phyloP scores from a whole-genome alignment of 306 rosid genomes.

The Coriaria nepalensis region DNA sequence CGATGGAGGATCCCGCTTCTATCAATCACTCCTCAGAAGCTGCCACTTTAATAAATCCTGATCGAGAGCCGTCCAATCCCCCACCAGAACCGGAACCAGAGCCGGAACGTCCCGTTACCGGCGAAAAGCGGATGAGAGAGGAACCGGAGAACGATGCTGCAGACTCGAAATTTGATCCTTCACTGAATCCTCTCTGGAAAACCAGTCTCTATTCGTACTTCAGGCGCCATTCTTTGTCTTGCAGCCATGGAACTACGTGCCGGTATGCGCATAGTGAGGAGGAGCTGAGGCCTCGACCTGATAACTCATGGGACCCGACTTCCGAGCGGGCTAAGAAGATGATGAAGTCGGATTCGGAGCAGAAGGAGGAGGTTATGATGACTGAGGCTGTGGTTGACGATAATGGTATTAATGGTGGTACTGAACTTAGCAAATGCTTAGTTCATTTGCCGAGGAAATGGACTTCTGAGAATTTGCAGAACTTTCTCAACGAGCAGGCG shows the following conservation, averaged over 20 bases:
- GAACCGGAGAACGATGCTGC: constrained; percentile 12
- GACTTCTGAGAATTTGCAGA: constrained; percentile 47
- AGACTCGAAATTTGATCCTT: constrained; percentile 14
- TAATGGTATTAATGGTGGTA: constrained; percentile 11
- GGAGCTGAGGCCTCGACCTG: constrained; percentile 84
- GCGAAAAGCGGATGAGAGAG: constrained; percentile 63
- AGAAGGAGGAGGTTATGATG: constrained; percentile 46
- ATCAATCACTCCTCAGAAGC: constrained; percentile 3
- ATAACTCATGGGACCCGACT: constrained; percentile 89
- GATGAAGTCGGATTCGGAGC: constrained; percentile 20
- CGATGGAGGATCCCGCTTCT: constrained; percentile 29
- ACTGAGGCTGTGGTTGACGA: constrained; percentile 50
- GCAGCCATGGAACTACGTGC: constrained; percentile 63
- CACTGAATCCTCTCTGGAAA: constrained; percentile 58
- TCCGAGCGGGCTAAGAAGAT: constrained; percentile 72
- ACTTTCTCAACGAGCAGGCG: constrained; percentile 46
- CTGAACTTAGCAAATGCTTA: constrained; percentile 54
- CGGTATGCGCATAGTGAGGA: constrained; percentile 73
- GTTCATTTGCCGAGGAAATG: constrained; percentile 75
- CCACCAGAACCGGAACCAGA: background rate
- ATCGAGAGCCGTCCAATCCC: constrained; percentile 11
- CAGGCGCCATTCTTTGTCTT: constrained; percentile 42
- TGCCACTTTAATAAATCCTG: background rate
- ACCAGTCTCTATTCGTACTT: constrained; percentile 85
- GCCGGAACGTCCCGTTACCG: constrained; percentile 19